Evolutionary conservation across 2,329 filamentous ascomycete genomes (phyloP).

Genomic region (Polychaeton citri): DNA sequence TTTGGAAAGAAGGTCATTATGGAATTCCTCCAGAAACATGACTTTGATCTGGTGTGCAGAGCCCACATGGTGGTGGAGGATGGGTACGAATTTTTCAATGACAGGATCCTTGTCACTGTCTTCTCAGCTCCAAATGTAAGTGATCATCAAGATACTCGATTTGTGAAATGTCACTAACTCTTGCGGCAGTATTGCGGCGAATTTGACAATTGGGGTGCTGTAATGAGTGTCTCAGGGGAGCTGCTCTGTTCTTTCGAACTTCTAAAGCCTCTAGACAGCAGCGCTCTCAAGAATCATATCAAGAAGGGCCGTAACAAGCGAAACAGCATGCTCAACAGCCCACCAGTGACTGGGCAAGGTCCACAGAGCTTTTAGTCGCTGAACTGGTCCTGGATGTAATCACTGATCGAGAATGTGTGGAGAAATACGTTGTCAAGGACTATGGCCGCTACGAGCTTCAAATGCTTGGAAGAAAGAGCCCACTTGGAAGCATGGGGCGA

Average conservation of each 20-base stretch:
- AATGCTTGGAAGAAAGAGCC: too few relatives aligned
- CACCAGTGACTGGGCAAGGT: constrained; percentile 39
- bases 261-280: constrained; percentile 89
- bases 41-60: constrained; percentile 93
- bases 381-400: too few relatives aligned
- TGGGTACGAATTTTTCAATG: constrained; percentile 97
- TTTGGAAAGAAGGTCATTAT: constrained; percentile 98
- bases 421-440: too few relatives aligned
- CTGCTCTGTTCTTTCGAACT: constrained; percentile 94
- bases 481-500: too few relatives aligned
- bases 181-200: constrained; percentile 79
- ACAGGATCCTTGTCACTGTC: constrained; percentile 86
- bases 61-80: constrained; percentile 99
- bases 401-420: too few relatives aligned
- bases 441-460: too few relatives aligned
- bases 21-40: constrained; percentile 84
- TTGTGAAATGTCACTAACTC: constrained; percentile 7
- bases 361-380: constrained; percentile 41
- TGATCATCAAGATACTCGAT: constrained; percentile 10
- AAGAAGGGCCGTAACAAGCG: constrained; percentile 95
- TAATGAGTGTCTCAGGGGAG: constrained; percentile 94
- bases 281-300: constrained; percentile 93
- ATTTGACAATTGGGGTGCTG: constrained; percentile 97
- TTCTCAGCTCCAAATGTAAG: constrained; percentile 95
- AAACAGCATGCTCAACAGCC: constrained; percentile 90